Percentiles rank a stretch among this genome's conserved stretches.
Evolutionary conservation across 2,329 filamentous ascomycete genomes (phyloP).

Genomic region (Tolypocladium amazonense): DNA sequence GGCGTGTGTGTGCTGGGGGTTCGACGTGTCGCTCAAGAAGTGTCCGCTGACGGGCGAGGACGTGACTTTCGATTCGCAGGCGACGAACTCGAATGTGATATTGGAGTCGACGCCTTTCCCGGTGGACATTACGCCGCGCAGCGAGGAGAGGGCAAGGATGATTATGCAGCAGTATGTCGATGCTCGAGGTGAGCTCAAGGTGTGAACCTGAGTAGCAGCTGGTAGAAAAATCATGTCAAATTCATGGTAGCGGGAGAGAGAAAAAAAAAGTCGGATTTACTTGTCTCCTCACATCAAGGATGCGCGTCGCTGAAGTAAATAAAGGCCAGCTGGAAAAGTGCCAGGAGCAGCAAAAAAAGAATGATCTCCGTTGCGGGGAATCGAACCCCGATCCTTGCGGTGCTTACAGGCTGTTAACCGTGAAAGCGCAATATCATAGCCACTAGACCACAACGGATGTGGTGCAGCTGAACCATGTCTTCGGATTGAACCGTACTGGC

Average conservation of each 20-base stretch:
- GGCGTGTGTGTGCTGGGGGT: not conserved
- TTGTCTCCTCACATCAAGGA: not conserved
- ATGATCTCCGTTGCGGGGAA: slow-evolving; percentile 11
- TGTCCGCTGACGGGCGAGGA: slow-evolving; percentile 29
- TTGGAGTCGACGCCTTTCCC: slow-evolving; percentile 37
- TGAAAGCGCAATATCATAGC: slow-evolving; percentile 14
- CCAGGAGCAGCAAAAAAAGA: slow-evolving; percentile 1
- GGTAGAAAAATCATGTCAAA: not conserved
- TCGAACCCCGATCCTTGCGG: slow-evolving; percentile 13
- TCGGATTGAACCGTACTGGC: slow-evolving; percentile 1
- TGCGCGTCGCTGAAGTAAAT: not conserved
- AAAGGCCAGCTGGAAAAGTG: slow-evolving; percentile 2
- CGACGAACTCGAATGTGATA: slow-evolving; percentile 41
- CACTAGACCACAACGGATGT: slow-evolving; percentile 11
- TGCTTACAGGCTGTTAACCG: not conserved
- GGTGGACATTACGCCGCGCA: slow-evolving; percentile 32
- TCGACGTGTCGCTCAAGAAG: not conserved
- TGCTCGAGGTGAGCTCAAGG: not conserved
- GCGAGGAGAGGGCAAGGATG: slow-evolving; percentile 1
- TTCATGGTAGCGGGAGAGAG: not conserved
- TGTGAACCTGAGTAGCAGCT: not conserved
- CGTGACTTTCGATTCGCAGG: slow-evolving; percentile 35
- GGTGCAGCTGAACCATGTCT: not conserved
- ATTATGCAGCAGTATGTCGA: not conserved
- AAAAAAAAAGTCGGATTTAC: too few relatives aligned